Base-by-base conservation (phyloP, 495 filamentous ascomycete genomes). In the Tuber umbilicatum region DNA sequence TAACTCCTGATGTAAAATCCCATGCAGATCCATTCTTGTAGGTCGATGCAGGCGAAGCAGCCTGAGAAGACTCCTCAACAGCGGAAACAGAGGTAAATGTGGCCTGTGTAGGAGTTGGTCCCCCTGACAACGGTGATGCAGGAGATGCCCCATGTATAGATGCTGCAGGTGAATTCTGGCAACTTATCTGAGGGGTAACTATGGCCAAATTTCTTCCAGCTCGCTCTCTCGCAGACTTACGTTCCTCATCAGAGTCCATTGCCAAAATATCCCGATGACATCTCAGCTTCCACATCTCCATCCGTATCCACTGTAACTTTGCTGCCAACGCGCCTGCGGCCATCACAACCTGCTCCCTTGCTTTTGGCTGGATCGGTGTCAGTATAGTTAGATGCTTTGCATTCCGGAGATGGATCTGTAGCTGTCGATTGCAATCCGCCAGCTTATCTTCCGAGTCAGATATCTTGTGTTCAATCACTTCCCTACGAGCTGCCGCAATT, bases 311-410 rank as follows among this genome's bases (percentile, higher is more conserved):
- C 81, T 96, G 94, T 50, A 98, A 85, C 79, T 95, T 94, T 9
- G 94, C 94, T 38, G 94, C 89, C 84, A 97, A 90, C 17, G 91
- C 89, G 5, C 90, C 94, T 21, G 95, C 96, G 43, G 93, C 91
- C 78, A 93, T 86, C 37, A 97, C 87, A 73, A 97, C 89, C 41
- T 92, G 88, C 80, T 98, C 95, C 72, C 95, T 86, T 9, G 93
- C 94, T 80, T 92, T 92, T 2, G 90, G 88, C 78, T 95, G 91
- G 69, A 98, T 92, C 0, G 95, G 95, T 3, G 94, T 93, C 16
- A 97, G 84, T 60, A 99, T 89, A 70, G 94, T 89, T 37, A 99
- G 85, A 83, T 99, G 95, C 41, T 94, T 89, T n/a, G 94, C 93
- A 84, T 97, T 97, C 75, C 94, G 87, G 45, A 98, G 84, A 68